Evolutionary conservation across 495 filamentous ascomycete genomes (phyloP).

Genomic region (Hypoxylon rickii): DNA sequence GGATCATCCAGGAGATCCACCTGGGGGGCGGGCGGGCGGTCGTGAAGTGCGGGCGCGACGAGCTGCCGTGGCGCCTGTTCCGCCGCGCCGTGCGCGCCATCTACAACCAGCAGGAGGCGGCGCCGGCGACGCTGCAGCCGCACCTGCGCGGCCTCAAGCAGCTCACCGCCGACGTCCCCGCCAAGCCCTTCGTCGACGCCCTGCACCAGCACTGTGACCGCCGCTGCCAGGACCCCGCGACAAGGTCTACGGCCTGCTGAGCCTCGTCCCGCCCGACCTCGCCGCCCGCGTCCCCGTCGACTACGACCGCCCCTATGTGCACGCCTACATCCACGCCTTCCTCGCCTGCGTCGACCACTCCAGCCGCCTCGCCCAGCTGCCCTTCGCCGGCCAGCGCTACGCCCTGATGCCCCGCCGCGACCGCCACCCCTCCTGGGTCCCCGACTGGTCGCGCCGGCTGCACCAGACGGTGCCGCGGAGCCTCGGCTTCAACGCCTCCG

Average conservation of each 20-base stretch:
- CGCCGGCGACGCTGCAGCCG: neutral
- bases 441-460: slow-evolving; percentile 14
- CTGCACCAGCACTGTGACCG: neutral
- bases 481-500: slow-evolving; percentile 13
- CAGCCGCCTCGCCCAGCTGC: slow-evolving; percentile 10
- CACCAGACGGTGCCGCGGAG: neutral
- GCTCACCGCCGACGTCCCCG: neutral
- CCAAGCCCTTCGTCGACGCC: neutral
- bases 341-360: neutral
- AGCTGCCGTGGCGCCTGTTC: slow-evolving; percentile 10
- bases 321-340: slow-evolving; percentile 14
- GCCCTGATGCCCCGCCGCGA: neutral
- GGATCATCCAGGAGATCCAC: slow-evolving; percentile 23
- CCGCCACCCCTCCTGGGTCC: slow-evolving; percentile 16
- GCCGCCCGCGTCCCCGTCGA: neutral
- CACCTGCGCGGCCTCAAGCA: neutral
- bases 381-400: neutral
- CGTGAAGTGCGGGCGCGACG: slow-evolving; percentile 9
- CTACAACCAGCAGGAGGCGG: neutral
- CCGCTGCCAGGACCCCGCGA: slow-evolving; percentile 9
- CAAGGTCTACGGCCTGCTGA: slow-evolving; percentile 26
- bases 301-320: neutral
- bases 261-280: slow-evolving; percentile 1
- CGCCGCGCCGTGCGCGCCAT: slow-evolving; percentile 9
- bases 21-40: slow-evolving; percentile 5